Percentiles rank a stretch among this genome's conserved stretches.
phyloP scores from a whole-genome alignment of 2,329 filamentous ascomycete genomes.

The Epichloe baconii region DNA sequence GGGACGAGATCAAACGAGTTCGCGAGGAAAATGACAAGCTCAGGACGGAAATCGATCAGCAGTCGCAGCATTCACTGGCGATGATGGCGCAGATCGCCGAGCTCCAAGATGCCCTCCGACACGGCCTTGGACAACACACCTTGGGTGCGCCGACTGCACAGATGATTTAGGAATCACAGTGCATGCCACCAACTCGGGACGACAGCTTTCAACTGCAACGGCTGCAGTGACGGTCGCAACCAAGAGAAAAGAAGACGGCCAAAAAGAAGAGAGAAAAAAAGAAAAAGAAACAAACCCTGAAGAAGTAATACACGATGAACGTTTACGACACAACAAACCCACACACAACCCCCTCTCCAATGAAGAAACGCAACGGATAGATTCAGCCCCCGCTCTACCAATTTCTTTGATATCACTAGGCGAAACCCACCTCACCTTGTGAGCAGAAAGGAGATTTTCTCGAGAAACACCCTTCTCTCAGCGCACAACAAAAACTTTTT shows the following conservation, averaged over 20 bases:
- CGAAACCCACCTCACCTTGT: background rate
- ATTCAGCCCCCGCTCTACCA: background rate
- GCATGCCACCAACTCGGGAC: background rate
- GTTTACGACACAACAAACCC: background rate
- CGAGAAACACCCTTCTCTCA: background rate
- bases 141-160: slow-evolving; percentile 27
- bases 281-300: background rate
- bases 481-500: background rate
- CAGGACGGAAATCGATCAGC: slow-evolving; percentile 34
- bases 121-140: slow-evolving; percentile 18
- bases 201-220: background rate
- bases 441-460: background rate
- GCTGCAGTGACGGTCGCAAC: background rate
- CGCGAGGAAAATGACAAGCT: slow-evolving; percentile 52
- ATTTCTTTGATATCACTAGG: background rate
- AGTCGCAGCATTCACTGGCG: slow-evolving; percentile 30
- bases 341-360: background rate
- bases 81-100: slow-evolving; percentile 37
- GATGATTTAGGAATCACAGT: slow-evolving; percentile 21
- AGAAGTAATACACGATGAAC: background rate
- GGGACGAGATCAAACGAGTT: slow-evolving; percentile 53
- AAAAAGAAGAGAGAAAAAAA: background rate
- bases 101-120: slow-evolving; percentile 29
- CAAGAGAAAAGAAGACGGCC: background rate
- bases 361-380: slow-evolving; percentile 3